Base-by-base conservation (phyloP, 352 stramenopile species). In the Peronosclerospora sorghi region DNA sequence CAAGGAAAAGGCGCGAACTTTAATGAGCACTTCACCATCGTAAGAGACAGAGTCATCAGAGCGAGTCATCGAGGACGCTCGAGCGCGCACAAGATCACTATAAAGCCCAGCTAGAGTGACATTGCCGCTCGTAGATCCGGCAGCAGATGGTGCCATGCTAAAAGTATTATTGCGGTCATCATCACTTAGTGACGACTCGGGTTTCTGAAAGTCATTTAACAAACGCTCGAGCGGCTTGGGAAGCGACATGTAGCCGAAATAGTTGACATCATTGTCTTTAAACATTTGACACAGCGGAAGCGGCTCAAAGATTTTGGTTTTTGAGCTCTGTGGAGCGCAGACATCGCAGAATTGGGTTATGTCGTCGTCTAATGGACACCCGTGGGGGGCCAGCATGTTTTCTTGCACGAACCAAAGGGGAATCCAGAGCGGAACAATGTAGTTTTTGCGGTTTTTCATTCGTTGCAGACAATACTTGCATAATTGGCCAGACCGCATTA, bases 371-470 rank as follows among this genome's bases (percentile, higher is more conserved):
- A 86, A 48, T 2, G 73, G 71, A 51, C 76, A 88, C 32, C 64
- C 53, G 55, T 88, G 76, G 8, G 70, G 54, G 9, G 75, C 56
- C 48, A 86, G 67, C 76, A 86, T 86, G n/a, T 69, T 54, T 40
- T 88, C 76, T 47, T 88, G 71, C 15, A 88, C 76, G 36, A 88
- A 88, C 38, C 73, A 86, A n/a, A 88, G 54, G 21, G 76, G 76
- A 32, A 86, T 88, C 76, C 76, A 88, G 13, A 88, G 57, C 19
- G 76, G 76, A 6, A 88, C 67, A 2, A 80, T 64, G 41, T 86
- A 86, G 19, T 77, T 80, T 41, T 84, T 82, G 8, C 76, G 58
- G 20, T 70, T 65, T 42, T 76, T 57, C 36, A 73, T 54, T 4
- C 73, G 66, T 32, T 79, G 68, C 1, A 72, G 43, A 32, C 75